Evolutionary conservation across 345 rosid genomes (phyloP).

Genomic region (Gossypium stocksii): DNA sequence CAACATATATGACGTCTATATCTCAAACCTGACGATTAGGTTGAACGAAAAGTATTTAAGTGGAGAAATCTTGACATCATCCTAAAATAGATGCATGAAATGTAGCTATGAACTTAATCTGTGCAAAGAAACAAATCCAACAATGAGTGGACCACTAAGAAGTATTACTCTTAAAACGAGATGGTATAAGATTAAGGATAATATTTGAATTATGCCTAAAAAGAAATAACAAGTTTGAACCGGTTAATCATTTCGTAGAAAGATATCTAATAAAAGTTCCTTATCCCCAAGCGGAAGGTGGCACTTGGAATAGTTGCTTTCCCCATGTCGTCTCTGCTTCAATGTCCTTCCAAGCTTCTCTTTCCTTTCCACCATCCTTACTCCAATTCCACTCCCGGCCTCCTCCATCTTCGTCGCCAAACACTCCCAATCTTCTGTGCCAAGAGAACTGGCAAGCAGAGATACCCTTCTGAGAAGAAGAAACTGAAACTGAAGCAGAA

Average conservation of each 20-base stretch:
- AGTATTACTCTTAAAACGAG: too few species aligned
- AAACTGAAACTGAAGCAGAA: constrained; percentile 62
- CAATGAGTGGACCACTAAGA: too few species aligned
- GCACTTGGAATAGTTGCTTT: background rate
- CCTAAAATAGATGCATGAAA: too few species aligned
- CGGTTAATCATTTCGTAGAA: background rate
- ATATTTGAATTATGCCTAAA: too few species aligned
- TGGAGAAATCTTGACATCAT: too few species aligned
- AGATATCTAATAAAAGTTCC: background rate
- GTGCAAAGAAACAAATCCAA: too few species aligned
- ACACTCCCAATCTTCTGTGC: constrained; percentile 37
- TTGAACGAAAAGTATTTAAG: too few species aligned
- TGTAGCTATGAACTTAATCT: too few species aligned
- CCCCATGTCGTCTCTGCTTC: constrained; percentile 33
- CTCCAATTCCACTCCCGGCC: constrained; percentile 12
- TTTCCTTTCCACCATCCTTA: constrained; percentile 18
- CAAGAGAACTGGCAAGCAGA: constrained; percentile 75
- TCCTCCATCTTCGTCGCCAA: constrained; percentile 25
- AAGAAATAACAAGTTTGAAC: too few species aligned
- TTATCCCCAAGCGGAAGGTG: constrained; percentile 2
- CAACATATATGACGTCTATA: too few species aligned
- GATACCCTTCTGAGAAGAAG: constrained; percentile 96
- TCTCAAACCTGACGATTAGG: accelerated
- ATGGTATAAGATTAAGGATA: too few species aligned
- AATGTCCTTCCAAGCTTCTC: constrained; percentile 11